Conservation (phyloP, 441 rosid species). For the Populus trichocarpa region DNA sequence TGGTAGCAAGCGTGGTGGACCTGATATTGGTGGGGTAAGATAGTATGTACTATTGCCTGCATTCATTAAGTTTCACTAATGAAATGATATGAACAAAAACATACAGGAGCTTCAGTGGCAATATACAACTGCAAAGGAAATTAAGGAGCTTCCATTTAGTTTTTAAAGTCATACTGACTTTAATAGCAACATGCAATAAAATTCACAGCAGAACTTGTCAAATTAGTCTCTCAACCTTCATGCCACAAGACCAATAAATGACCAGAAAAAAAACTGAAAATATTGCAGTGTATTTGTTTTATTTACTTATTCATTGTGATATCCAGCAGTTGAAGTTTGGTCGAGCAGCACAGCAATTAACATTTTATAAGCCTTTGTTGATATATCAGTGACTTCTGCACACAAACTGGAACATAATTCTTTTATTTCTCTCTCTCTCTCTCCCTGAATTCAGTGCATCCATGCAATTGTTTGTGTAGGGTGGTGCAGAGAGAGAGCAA, state of each 20-base stretch:
- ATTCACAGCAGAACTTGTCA: neutral
- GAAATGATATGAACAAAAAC: neutral
- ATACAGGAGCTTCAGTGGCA: neutral
- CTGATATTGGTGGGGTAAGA: constrained; percentile 98
- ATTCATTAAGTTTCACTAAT: constrained; percentile 1
- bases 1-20: constrained; percentile 98
- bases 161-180: neutral
- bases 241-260: neutral
- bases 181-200: neutral
- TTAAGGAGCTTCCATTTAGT: neutral
- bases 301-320: neutral
- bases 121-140: neutral
- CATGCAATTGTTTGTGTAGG: constrained; percentile 42
- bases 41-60: neutral
- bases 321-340: neutral
- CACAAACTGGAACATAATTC: neutral
- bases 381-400: neutral
- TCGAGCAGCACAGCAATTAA: neutral
- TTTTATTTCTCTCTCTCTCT: too few relatives aligned
- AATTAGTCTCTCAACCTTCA: neutral
- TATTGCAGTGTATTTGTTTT: neutral
- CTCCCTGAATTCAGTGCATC: neutral
- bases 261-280: neutral
- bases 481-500: constrained; percentile 99
- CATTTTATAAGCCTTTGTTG: neutral